Evolutionary conservation across 2,329 filamentous ascomycete species (phyloP), one percentile per base, ranked within the genome.

Genomic region (Herpotrichia juniperi): DNA sequence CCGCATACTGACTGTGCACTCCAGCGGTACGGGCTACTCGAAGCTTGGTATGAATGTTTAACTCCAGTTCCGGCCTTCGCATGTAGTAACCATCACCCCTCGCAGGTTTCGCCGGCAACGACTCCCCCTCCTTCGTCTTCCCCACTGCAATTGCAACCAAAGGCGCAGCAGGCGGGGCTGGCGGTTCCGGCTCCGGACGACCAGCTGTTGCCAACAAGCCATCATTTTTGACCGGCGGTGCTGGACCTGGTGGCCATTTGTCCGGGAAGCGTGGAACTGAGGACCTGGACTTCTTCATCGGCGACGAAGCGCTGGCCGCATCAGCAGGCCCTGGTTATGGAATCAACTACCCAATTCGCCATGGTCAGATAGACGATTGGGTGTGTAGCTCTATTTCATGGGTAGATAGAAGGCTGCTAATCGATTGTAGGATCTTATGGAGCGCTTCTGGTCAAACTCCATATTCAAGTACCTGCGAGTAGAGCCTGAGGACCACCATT

Each of bases 391-490:
- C 30, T 9, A 10, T 17, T 24, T 12, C 17, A 31, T 35, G 11
- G 35, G 7, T 26, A 19, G 5, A 14, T 21, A 32, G 39, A 16
- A 12, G 40, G 25, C 9, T 2, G 22, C 59, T 67, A 42, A 69
- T 51, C 32, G 14, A 31, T 40, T 26, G 56, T 48, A 94, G 90
- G 94, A 99, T 78, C 91, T 97, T 69, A 99, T 99, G 94, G 94
- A 99, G 77, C 88, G 94, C 58, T 99, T 97, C 80, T 99, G 94
- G 94, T 97, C 96, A 63, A 97, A 97, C 80, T 99, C 94, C 58
- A 99, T 99, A 79, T 99, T 99, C 86, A 99, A 99, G 76, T 99
- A 99, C 73, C 84, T 99, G 47, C 87, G 94, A 67, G 94, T 99
- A 63, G 94, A 99, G 78, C 94, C 94, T 25, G 94, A 99, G 79